Evolutionary conservation across 768 basidiomycete species (phyloP).

Genomic region (Rhizopogon rudus): DNA sequence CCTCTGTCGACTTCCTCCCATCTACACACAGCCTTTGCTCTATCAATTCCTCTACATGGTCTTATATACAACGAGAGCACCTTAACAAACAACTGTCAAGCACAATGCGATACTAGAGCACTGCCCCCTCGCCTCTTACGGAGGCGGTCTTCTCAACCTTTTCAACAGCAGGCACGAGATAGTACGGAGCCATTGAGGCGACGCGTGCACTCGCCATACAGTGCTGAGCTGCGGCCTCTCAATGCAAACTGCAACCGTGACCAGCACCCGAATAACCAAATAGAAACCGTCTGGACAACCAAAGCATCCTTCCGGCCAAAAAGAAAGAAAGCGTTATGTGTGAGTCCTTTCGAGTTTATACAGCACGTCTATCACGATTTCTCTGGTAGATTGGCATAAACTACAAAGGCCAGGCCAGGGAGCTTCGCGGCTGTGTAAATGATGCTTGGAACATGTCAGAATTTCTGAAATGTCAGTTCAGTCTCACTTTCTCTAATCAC

Average conservation of each 20-base stretch:
- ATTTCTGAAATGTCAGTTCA: constrained; percentile 40
- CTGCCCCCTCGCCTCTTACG: neutral
- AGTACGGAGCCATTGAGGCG: neutral
- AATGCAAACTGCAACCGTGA: neutral
- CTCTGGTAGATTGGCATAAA: constrained; percentile 71
- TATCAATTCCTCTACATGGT: neutral
- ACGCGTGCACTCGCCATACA: neutral
- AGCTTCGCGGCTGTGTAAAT: constrained; percentile 80
- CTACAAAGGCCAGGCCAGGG: constrained; percentile 57
- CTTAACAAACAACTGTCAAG: neutral
- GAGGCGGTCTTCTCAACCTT: neutral
- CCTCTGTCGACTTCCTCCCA: neutral
- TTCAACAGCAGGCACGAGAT: neutral
- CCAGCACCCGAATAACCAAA: neutral
- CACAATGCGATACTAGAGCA: neutral
- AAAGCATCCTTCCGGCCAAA: neutral
- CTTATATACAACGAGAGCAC: neutral
- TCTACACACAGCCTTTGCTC: too few relatives aligned
- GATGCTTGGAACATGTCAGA: constrained; percentile 72
- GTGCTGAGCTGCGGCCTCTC: neutral
- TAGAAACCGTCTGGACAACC: too few relatives aligned
- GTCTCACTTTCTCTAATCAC: neutral
- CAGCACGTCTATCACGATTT: neutral
- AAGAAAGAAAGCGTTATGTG: neutral
- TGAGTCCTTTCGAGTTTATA: neutral